A percentile compares a stretch with the other conserved stretches of the same genome.
Conservation (phyloP, 2,329 filamentous ascomycete species). For the Fusarium globosum region DNA sequence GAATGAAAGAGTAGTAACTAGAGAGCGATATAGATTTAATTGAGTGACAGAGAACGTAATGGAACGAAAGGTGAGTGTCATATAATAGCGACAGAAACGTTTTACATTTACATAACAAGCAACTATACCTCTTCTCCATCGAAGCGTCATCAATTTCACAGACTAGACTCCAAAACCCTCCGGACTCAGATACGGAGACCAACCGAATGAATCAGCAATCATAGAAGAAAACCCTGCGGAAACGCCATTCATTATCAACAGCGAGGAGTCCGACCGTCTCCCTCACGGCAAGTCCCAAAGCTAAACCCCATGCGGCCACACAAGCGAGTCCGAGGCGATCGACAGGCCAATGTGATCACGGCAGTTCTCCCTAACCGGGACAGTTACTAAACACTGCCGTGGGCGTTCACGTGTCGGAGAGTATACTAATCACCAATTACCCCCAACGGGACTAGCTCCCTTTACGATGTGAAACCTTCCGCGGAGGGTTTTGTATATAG, state of each 20-base stretch:
- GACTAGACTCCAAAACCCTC: not conserved
- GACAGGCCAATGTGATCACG: not conserved
- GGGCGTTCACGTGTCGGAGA: not conserved
- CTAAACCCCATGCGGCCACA: not conserved
- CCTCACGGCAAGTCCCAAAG: not conserved
- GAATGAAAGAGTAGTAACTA: not conserved
- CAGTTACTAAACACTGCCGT: not conserved
- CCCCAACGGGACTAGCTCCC: not conserved
- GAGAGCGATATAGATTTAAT: too few relatives aligned
- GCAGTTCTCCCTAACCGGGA: not conserved
- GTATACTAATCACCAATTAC: not conserved
- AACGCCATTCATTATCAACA: not conserved
- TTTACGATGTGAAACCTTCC: accelerated
- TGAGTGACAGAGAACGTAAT: not conserved
- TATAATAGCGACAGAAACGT: not conserved
- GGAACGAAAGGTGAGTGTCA: not conserved
- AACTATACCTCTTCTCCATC: not conserved
- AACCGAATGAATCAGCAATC: accelerated
- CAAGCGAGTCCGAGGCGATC: not conserved
- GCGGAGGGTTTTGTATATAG: not conserved
- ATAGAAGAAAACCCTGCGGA: not conserved
- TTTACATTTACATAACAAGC: not conserved
- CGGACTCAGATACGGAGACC: not conserved
- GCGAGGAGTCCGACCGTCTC: not conserved
- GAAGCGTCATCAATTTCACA: not conserved